Percentiles rank a stretch among this genome's conserved stretches.
Evolutionary conservation across 768 basidiomycete species (phyloP).

Genomic region (Lepiota venenata): DNA sequence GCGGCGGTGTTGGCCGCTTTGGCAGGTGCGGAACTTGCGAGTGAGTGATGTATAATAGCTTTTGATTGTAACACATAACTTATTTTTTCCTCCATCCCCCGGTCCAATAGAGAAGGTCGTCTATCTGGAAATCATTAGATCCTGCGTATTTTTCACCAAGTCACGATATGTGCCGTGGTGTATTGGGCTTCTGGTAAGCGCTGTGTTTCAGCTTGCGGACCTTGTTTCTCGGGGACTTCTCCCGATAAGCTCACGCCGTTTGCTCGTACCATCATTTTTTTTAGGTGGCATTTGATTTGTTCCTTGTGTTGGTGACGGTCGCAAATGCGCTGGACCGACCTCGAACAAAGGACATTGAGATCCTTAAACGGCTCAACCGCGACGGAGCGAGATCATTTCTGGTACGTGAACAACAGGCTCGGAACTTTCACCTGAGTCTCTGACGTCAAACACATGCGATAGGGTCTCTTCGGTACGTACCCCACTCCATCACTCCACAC

Average conservation of each 20-base stretch:
- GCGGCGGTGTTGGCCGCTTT: background rate
- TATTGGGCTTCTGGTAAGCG: background rate
- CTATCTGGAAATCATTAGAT: background rate
- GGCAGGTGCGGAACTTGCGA: background rate
- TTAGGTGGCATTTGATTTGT: conserved; percentile 4
- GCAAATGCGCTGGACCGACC: conserved; percentile 6
- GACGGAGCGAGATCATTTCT: conserved; percentile 5
- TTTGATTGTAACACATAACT: background rate
- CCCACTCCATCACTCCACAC: background rate
- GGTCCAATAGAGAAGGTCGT: background rate
- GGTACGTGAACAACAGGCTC: background rate
- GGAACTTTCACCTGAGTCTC: background rate
- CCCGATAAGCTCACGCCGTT: background rate
- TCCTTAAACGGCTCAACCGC: conserved; percentile 1
- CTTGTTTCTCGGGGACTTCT: too few relatives aligned
- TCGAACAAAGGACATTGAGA: background rate
- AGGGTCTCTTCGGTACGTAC: conserved; percentile 3
- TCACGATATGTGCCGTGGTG: background rate
- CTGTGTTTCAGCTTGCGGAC: too few relatives aligned
- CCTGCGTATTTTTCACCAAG: conserved; percentile 1
- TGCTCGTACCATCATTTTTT: background rate
- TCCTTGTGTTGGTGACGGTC: background rate
- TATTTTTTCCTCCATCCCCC: background rate
- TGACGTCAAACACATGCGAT: background rate
- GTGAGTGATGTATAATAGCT: background rate